These are phyloP conservation scores for Pleurotus platypus DNA, from an alignment of 768 basidiomycete genomes.

Conservation along the genomic window DNA sequence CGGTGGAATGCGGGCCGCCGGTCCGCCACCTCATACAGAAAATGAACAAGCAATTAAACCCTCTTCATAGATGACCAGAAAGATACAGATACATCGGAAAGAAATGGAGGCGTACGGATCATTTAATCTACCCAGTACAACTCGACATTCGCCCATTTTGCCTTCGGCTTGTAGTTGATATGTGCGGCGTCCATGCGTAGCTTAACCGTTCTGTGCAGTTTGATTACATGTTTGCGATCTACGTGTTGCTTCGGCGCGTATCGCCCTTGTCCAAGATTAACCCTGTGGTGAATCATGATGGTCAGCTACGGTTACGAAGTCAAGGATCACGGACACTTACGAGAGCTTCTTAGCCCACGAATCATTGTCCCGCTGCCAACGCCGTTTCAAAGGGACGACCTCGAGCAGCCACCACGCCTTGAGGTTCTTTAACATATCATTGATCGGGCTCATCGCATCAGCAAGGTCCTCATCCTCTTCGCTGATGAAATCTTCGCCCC, in stretches of 20 bases:
- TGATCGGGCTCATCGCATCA: constrained; percentile 47
- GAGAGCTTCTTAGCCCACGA: constrained; percentile 32
- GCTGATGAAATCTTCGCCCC: constrained; percentile 28
- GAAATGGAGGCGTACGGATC: neutral
- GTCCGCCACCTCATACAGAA: too few species aligned
- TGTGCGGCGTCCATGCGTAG: constrained; percentile 17
- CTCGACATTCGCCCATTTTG: constrained; percentile 16
- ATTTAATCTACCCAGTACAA: constrained; percentile 19
- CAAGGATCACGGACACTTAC: constrained; percentile 22
- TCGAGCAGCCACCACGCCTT: constrained; percentile 69
- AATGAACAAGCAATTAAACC: too few species aligned
- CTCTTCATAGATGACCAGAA: too few species aligned
- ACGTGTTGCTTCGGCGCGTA: constrained; percentile 3
- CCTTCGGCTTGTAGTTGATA: constrained; percentile 25
- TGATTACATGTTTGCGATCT: constrained; percentile 10
- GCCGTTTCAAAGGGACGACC: constrained; percentile 35
- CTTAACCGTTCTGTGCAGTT: constrained; percentile 19
- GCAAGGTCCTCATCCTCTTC: constrained; percentile 62
- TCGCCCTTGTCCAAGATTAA: constrained; percentile 1
- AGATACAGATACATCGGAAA: too few species aligned
- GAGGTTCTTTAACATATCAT: constrained; percentile 53
- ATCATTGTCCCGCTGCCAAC: constrained; percentile 37
- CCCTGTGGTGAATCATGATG: neutral
- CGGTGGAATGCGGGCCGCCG: neutral
- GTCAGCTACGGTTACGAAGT: neutral